phyloP scores from a whole-genome alignment of 108 stramenopile species.

The Pelagomonas calceolata region DNA sequence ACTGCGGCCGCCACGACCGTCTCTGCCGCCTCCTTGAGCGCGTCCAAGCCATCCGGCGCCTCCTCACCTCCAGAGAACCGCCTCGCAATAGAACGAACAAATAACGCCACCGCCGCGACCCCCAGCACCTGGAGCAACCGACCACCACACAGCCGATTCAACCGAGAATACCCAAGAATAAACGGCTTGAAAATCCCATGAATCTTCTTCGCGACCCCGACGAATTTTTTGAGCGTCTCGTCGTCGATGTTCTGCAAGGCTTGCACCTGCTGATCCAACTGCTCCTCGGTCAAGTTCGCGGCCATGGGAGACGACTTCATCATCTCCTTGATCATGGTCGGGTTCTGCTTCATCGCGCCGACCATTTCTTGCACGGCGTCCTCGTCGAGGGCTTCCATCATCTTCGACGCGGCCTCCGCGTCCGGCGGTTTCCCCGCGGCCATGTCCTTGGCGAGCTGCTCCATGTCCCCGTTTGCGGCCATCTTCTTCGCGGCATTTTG shows the following conservation, averaged over 20 bases:
- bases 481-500: neutral
- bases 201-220: constrained; percentile 37
- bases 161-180: constrained; percentile 27
- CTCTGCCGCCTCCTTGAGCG: too few species aligned
- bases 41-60: too few species aligned
- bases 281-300: constrained; percentile 33
- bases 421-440: constrained; percentile 15
- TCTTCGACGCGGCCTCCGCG: constrained; percentile 27
- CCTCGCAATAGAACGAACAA: too few species aligned
- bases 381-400: constrained; percentile 53
- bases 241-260: constrained; percentile 55
- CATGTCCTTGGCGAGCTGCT: neutral
- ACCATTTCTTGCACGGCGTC: constrained; percentile 50
- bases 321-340: constrained; percentile 53
- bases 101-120: neutral
- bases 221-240: constrained; percentile 41
- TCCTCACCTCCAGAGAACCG: too few species aligned
- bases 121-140: neutral
- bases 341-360: constrained; percentile 56
- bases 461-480: neutral
- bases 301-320: constrained; percentile 20
- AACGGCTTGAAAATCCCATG: constrained; percentile 38
- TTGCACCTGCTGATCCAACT: constrained; percentile 47
- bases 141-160: constrained; percentile 5
- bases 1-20: too few species aligned